Base-by-base conservation (phyloP, 2,329 filamentous ascomycete species). In the Phyllosticta paracitricarpa region DNA sequence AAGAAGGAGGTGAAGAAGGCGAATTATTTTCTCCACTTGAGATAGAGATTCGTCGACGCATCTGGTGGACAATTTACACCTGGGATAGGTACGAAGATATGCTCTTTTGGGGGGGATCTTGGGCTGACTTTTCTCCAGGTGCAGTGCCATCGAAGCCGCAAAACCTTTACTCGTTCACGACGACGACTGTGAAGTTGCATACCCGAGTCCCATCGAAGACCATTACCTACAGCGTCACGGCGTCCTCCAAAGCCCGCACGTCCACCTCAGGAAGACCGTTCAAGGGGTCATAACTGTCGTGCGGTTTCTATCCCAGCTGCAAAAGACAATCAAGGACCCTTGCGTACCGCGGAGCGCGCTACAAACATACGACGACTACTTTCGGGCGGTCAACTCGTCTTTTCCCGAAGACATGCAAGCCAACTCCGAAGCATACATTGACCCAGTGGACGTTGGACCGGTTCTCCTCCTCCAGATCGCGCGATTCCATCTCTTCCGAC, bases 61-160 rank as follows among this genome's bases (percentile, higher is more conserved):
- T 94, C 2, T 99, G 93, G 93, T 99, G 94, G 91, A 85, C 89
- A 14, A 84, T 96, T 61, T 97, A 97, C 74, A 84, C 91, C 54
- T 85, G 92, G 77, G 94, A 99, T 75, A 85, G 91, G 84, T 86
- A 71, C 70, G 78, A 71, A 10, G 26, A 5, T 9, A 7, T 40
- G 48, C 1, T 17, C 10, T n/a, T 51, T 56, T 48, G 33, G 5
- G 8, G 30, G 8, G 30, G 52, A 17, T 19, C 22, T 10, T 35
- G 51, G 40, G 51, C 22, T 40, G 14, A 40, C 33, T 40, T n/a
- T n/a, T 48, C 12, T 35, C 10, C 68, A 87, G 85, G 64, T 82
- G 89, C 26, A 77, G 95, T 57, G 86, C 91, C 0, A 78, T 96
- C 12, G 92, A 96, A 70, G 80, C 91, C 35, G 89, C 90, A 8